Base-by-base conservation (phyloP, 495 filamentous ascomycete species). In the Evernia prunastri region DNA sequence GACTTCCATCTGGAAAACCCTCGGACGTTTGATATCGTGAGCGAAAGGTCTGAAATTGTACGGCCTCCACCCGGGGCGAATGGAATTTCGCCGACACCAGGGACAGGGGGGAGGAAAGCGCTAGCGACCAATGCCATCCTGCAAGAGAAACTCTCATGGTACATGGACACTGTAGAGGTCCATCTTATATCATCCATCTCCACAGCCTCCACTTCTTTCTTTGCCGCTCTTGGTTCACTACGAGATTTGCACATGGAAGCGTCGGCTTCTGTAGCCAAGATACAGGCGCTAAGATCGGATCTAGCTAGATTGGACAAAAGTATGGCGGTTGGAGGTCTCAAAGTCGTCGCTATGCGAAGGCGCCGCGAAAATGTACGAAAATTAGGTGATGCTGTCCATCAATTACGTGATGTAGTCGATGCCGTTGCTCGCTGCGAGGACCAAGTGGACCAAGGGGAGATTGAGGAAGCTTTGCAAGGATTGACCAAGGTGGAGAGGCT, bases 141-240 rank as follows among this genome's bases (percentile, higher is more conserved):
- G n/a, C 94, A 99, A 72, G 94, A 99, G 71, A 99, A 99, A 72
- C 80, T 99, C 5, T 97, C 93, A 2, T 99, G 94, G 94, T 99
- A 99, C 69, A 97, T 99, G 94, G 94, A 99, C 72, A 99, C 95
- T 0, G 89, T 99, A 25, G 94, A 99, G 71, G 90, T 97, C 58
- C 94, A 99, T 72, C 81, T 99, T 12, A 97, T 99, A 63, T 92
- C 89, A 4, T 96, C 92, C 0, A 97, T 99, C 27, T 96, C 93
- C 3, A 92, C 87, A 0, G 94, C 95, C 1, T 96, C 92, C 1
- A 90, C 89, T 11, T 96, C 92, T 0, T 99, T 99, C 78, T 99
- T 99, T 71, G 93, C 91, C 0, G 94, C 95, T 0, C 77, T 99
- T 15, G 93, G 95, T 6, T 96, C 92, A 1, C 80, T 99, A 53